Evolutionary conservation across 805 yeast genomes (phyloP).

Genomic region (Hanseniaspora hatyaiensis): DNA sequence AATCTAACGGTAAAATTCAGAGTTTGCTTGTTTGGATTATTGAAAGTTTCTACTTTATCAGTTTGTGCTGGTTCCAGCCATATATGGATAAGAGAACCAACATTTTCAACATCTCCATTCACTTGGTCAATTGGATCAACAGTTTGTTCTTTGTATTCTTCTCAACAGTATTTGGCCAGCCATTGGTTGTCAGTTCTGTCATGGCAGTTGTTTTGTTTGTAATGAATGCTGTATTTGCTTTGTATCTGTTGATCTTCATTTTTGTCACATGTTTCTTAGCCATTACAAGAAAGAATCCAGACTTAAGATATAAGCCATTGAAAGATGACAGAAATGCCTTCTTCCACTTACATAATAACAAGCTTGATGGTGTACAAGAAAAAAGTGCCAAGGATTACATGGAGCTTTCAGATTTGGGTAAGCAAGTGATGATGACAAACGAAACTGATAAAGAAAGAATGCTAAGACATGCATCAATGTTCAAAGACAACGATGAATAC

Average conservation of each 20-base stretch:
- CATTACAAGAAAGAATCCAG: constrained; percentile 79
- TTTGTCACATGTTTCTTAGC: constrained; percentile 81
- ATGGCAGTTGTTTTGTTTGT: constrained; percentile 86
- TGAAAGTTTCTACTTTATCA: constrained; percentile 59
- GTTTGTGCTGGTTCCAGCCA: constrained; percentile 64
- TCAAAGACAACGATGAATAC: constrained; percentile 6
- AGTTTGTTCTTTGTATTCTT: constrained; percentile 81
- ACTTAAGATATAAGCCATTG: constrained; percentile 89
- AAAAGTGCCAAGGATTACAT: constrained; percentile 22
- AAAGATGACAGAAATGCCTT: constrained; percentile 95
- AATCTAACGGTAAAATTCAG: constrained; percentile 67
- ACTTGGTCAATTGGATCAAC: constrained; percentile 67
- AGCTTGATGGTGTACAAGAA: constrained; percentile 22
- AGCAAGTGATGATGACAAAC: constrained; percentile 30
- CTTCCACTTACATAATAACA: constrained; percentile 52
- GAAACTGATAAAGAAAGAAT: constrained; percentile 27
- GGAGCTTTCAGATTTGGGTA: constrained; percentile 29
- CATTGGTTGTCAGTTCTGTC: constrained; percentile 77
- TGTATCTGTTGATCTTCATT: constrained; percentile 70
- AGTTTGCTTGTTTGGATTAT: constrained; percentile 64
- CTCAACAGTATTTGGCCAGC: constrained; percentile 71
- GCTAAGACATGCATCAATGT: constrained; percentile 18
- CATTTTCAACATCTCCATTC: constrained; percentile 78
- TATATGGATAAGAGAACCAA: constrained; percentile 92
- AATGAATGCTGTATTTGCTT: constrained; percentile 78